Conservation (phyloP, 805 yeast species). For the Myxozyma mucilagina region DNA sequence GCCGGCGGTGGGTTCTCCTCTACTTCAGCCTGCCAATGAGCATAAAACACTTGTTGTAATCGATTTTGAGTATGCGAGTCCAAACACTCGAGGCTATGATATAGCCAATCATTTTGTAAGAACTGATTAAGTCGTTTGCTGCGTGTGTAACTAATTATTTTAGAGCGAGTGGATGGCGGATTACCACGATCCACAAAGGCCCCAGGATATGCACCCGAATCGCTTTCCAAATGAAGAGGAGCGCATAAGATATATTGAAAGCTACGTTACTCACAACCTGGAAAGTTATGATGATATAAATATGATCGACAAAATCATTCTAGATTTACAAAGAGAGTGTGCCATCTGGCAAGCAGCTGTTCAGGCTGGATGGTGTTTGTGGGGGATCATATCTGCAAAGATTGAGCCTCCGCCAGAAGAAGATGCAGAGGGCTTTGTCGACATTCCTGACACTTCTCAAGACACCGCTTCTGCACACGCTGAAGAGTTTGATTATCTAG, state of each 20-base stretch:
- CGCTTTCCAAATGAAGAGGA: conserved; percentile 69
- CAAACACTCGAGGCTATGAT: conserved; percentile 86
- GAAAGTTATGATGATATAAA: conserved; percentile 40
- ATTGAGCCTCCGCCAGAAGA: conserved; percentile 34
- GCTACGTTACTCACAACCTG: conserved; percentile 63
- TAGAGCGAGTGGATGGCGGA: conserved; percentile 93
- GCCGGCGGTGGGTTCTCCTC: conserved; percentile 54
- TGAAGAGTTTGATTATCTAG: conserved; percentile 76
- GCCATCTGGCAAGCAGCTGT: conserved; percentile 79
- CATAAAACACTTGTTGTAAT: conserved; percentile 84
- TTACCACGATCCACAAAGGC: conserved; percentile 64
- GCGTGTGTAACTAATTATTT: neutral
- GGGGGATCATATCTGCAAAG: conserved; percentile 84
- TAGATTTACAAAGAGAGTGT: conserved; percentile 61
- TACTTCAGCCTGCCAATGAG: conserved; percentile 49
- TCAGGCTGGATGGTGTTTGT: conserved; percentile 77
- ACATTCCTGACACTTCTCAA: conserved; percentile 37
- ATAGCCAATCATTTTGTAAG: conserved; percentile 77
- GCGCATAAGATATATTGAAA: conserved; percentile 66
- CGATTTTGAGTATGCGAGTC: conserved; percentile 94
- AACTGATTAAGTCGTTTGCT: neutral
- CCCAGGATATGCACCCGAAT: conserved; percentile 55
- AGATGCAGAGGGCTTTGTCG: conserved; percentile 36
- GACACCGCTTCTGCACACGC: conserved; percentile 43
- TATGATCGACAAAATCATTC: conserved; percentile 49